phyloP scores from a whole-genome alignment of 225 moss, liverwort and hornwort genomes.

The Pseudoscleropodium purum region DNA sequence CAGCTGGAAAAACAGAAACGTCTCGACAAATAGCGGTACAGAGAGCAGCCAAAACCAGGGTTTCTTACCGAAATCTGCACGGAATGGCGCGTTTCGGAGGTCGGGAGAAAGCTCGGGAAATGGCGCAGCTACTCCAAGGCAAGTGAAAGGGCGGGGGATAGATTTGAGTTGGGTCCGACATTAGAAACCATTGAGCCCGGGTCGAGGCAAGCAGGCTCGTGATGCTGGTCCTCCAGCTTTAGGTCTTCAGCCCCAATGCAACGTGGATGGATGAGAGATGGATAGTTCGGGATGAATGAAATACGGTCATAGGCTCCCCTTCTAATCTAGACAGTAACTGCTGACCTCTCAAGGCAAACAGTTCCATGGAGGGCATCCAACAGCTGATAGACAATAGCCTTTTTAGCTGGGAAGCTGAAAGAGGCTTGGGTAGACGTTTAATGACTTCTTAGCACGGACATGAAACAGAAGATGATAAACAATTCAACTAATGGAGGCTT shows the following conservation, averaged over 20 bases:
- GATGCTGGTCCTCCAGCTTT: background rate
- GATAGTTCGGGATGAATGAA: background rate
- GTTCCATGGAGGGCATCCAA: background rate
- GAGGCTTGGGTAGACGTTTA: background rate
- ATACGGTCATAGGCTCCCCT: background rate
- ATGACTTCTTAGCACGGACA: background rate
- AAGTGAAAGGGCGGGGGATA: background rate
- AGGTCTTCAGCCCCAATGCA: constrained; percentile 5
- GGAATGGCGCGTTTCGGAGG: constrained; percentile 3
- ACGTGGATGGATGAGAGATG: constrained; percentile 8
- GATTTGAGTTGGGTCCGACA: constrained; percentile 1
- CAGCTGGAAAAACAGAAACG: constrained; percentile 7
- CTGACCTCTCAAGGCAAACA: background rate
- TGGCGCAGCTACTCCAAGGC: background rate
- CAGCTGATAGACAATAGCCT: background rate
- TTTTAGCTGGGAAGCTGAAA: background rate
- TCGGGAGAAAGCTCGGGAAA: background rate
- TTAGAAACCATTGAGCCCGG: background rate
- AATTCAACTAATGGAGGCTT: background rate
- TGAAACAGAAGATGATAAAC: background rate
- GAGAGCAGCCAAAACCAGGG: background rate
- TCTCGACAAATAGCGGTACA: background rate
- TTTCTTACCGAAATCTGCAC: constrained; percentile 20
- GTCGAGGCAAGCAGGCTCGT: background rate
- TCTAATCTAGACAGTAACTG: background rate